Base-by-base conservation (phyloP, 176 grass and related monocot species). In the Hsuehochloa calcarea region DNA sequence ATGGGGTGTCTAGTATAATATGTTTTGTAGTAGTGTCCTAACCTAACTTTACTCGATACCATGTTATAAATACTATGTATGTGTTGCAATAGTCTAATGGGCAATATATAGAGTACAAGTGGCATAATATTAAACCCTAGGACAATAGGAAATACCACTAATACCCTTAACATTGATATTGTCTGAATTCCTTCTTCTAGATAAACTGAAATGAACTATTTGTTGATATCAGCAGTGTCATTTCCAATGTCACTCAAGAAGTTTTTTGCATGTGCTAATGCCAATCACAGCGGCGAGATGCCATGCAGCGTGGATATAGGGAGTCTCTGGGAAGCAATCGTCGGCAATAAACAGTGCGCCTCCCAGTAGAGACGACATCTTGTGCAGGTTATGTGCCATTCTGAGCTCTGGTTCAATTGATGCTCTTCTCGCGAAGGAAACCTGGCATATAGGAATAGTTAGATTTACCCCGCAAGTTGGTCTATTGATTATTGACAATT, bases 251-350 rank as follows among this genome's bases (percentile, higher is more conserved):
- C 90, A 98, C 62, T 89, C 70, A 35, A 99, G 96, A 92, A 99
- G 89, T 86, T 89, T 99, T 71, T 96, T 94, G 78, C 93, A 99
- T 74, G 96, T 94, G 47, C 89, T 81, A 25, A 94, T 87, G 64
- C 96, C 90, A 76, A 99, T 59, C 0, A 93, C 96, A 34, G 96
- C 96, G 13, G 96, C 96, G 25, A 99, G 93, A 76, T 99, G 96
- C 93, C 96, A 99, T 73, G 90, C 96, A 37, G 93, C 93, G 49
- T 99, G 96, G 84, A 99, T 86, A 67, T 96, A 99, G 13, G 93
- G 96, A n/a, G 88, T 92, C 22, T 75, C 85, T 0, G 90, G 90
- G 74, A 95, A 99, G 84, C 77, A 92, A 61, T 96, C 93, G 12
- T 99, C 93, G 0, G 93, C 89, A 39, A 99, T 76, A 85, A 99